Conservation (phyloP, 768 basidiomycete genomes). For the Austroboletus eburneus region DNA sequence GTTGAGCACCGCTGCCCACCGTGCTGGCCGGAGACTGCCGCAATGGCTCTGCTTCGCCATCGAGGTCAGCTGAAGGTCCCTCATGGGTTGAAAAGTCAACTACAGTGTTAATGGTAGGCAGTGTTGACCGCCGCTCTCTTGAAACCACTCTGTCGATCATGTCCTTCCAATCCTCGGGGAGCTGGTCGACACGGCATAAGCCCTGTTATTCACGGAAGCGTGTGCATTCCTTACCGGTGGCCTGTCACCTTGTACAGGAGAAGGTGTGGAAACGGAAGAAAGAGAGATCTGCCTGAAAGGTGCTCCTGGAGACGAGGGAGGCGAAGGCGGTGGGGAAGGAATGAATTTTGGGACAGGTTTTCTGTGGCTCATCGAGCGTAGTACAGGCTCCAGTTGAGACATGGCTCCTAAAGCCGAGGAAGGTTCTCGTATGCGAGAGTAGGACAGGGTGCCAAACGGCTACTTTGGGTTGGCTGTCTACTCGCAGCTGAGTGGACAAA, state of each 20-base stretch:
- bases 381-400: slow-evolving; percentile 26
- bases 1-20: slow-evolving; percentile 30
- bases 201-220: neutral
- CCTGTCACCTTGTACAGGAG: slow-evolving; percentile 21
- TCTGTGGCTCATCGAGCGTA: slow-evolving; percentile 56
- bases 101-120: slow-evolving; percentile 32
- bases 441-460: slow-evolving; percentile 12
- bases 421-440: slow-evolving; percentile 7
- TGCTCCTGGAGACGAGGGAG: slow-evolving; percentile 32
- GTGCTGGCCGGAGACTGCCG: slow-evolving; percentile 32
- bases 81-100: slow-evolving; percentile 29
- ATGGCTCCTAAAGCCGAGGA: slow-evolving; percentile 13
- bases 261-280: slow-evolving; percentile 20
- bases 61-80: slow-evolving; percentile 19
- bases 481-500: slow-evolving; percentile 25
- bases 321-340: slow-evolving; percentile 54
- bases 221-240: slow-evolving; percentile 27
- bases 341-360: slow-evolving; percentile 68
- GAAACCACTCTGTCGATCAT: slow-evolving; percentile 31
- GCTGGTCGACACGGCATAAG: slow-evolving; percentile 18
- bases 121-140: slow-evolving; percentile 27
- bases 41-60: slow-evolving; percentile 26
- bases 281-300: slow-evolving; percentile 32
- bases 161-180: slow-evolving; percentile 35
- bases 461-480: slow-evolving; percentile 13